Evolutionary conservation across 192 early-diverging fungal species (phyloP), one percentile per base, ranked within the genome.

Genomic region (Chytriomyces sp.): DNA sequence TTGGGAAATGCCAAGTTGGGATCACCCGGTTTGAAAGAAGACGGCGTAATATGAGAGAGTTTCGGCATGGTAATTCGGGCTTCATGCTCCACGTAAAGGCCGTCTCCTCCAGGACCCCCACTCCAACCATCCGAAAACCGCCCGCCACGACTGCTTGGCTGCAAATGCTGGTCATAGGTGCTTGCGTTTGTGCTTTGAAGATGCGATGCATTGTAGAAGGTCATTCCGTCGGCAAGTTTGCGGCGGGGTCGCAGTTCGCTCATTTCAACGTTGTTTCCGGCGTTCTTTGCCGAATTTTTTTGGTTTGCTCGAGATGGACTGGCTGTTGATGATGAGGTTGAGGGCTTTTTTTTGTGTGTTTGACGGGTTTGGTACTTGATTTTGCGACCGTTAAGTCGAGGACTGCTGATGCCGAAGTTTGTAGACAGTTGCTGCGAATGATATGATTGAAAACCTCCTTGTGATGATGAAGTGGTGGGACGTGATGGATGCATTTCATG

Each of bases 1-100:
- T 73, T 62, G 4, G 61, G 61, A 16, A 73, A 79, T 13, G 77
- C 61, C 3, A 77, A 69, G 4, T 72, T 61, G 7, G 72, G 66
- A 44, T 72, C 69, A 13, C 59, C 20, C 20, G 73, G 45, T 49
- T 77, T 78, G 49, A 84, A 72, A 8, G 82, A 80, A 10, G 82
- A 81, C 20, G 87, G 87, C 8, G 76, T 59, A 1, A 48, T 18
- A 45, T 64, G 49, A 50, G 84, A 84, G 8, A 45, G 47, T 7
- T 64, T 6, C 7, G 87, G 87, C 6, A 88, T 76, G 11, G 61
- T 64, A 24, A 88, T 64, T 7, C 59, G 47, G 16, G 47, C 75
- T 60, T 83, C 79, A 43, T 71, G 47, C 64, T 88, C 83, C 28
- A 70, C 80, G 69, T 86, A 86, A 2, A 88, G 74, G 5, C 87